Conservation (phyloP, 768 basidiomycete genomes). For the Hygrocybe punicea region DNA sequence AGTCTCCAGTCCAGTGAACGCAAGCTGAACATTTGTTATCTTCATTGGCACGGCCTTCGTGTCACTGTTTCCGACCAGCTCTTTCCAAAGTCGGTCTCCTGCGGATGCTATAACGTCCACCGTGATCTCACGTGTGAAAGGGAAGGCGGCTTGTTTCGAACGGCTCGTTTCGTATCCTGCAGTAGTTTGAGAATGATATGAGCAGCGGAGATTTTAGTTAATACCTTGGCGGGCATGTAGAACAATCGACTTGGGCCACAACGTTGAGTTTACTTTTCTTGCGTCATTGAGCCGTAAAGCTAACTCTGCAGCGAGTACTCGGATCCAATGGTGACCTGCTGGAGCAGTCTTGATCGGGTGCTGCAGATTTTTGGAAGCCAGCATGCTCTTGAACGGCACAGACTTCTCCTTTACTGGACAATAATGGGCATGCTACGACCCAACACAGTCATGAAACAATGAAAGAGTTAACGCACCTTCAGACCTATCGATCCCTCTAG, state of each 20-base stretch:
- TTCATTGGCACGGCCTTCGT: conserved; percentile 47
- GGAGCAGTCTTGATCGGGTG: conserved; percentile 67
- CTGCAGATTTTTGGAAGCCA: conserved; percentile 92
- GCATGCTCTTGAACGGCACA: conserved; percentile 83
- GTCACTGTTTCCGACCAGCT: conserved; percentile 54
- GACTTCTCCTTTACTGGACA: conserved; percentile 80
- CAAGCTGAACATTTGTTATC: conserved; percentile 67
- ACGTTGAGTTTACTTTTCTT: conserved; percentile 60
- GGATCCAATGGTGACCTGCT: conserved; percentile 87
- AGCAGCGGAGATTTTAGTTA: conserved; percentile 8
- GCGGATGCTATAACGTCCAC: conserved; percentile 73
- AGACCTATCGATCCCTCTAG: conserved; percentile 78
- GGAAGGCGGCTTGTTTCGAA: conserved; percentile 86
- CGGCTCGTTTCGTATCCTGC: conserved; percentile 62
- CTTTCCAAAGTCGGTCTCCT: conserved; percentile 83
- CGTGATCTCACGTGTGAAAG: conserved; percentile 69
- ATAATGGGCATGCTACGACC: conserved; percentile 7
- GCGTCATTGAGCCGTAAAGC: conserved; percentile 82
- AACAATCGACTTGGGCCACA: conserved; percentile 93
- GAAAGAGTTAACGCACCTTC: conserved; percentile 58
- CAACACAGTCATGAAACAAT: not conserved
- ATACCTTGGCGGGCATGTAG: conserved; percentile 71
- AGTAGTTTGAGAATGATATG: not conserved
- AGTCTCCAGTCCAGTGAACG: conserved; percentile 74
- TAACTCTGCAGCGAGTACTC: conserved; percentile 87